phyloP scores from a whole-genome alignment of 140 eudicot genomes.

The Ambrosia hybrid region DNA sequence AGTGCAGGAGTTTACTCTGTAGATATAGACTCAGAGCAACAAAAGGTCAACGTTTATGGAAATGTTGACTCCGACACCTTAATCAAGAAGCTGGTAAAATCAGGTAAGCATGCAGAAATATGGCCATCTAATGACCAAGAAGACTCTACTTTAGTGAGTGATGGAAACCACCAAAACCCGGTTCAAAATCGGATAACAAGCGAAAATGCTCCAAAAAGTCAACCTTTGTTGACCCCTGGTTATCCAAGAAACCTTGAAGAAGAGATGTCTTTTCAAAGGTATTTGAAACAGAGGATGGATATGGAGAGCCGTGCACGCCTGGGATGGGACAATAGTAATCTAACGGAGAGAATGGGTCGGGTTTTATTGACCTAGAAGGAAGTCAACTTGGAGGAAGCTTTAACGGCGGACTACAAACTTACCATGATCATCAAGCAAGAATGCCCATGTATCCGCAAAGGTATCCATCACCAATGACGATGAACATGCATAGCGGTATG shows the following conservation, averaged over 20 bases:
- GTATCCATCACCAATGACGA: slow-evolving; percentile 17
- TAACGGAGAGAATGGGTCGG: slow-evolving; percentile 20
- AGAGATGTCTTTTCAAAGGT: slow-evolving; percentile 31
- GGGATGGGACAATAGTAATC: slow-evolving; percentile 19
- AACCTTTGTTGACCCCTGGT: slow-evolving; percentile 30
- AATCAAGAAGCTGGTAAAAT: slow-evolving; percentile 50
- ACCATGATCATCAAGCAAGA: slow-evolving; percentile 22
- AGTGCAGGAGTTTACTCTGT: slow-evolving; percentile 64
- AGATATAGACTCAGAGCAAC: slow-evolving; percentile 48
- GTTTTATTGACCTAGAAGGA: slow-evolving; percentile 28
- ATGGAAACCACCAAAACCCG: slow-evolving; percentile 35
- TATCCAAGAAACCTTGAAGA: slow-evolving; percentile 33
- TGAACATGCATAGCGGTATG: slow-evolving; percentile 9
- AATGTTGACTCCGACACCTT: slow-evolving; percentile 50
- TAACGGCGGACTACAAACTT: slow-evolving; percentile 23
- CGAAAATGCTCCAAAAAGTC: slow-evolving; percentile 30
- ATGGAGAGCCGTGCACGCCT: slow-evolving; percentile 1
- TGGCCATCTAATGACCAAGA: slow-evolving; percentile 37
- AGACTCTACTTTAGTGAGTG: slow-evolving; percentile 1
- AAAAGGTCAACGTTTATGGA: slow-evolving; percentile 56
- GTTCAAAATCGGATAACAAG: slow-evolving; percentile 27
- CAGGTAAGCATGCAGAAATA: slow-evolving; percentile 63
- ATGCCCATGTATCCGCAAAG: slow-evolving; percentile 24
- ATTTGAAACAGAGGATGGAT: slow-evolving; percentile 36
- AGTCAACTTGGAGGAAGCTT: slow-evolving; percentile 32